A percentile compares a stretch with the other conserved stretches of the same genome.
phyloP scores from a whole-genome alignment of 1,284 basidiomycete species.

The Anthracocystis panici-leucophaei region DNA sequence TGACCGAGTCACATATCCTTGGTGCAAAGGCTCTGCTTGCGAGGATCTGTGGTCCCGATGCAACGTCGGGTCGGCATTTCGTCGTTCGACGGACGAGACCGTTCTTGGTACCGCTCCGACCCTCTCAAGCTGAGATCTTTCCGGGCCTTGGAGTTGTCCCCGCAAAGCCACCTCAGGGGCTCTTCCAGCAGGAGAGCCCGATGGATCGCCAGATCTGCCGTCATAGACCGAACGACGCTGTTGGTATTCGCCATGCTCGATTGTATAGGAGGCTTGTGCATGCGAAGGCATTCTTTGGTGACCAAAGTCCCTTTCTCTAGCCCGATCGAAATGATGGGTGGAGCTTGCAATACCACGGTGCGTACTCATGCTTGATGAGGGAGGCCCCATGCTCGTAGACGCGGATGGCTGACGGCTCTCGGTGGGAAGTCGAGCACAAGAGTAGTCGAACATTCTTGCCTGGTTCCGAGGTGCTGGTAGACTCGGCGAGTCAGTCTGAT shows the following conservation, averaged over 20 bases:
- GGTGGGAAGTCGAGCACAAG: constrained; percentile 11
- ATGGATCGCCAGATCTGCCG: neutral
- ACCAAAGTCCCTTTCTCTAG: neutral
- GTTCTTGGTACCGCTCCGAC: neutral
- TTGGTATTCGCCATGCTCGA: constrained; percentile 1
- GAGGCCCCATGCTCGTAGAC: constrained; percentile 4
- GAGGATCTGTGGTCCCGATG: neutral
- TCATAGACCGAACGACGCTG: neutral
- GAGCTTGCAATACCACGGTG: neutral
- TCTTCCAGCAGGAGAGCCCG: neutral
- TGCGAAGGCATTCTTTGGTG: neutral
- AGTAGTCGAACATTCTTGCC: constrained; percentile 24
- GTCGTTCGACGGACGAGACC: neutral
- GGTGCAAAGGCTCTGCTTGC: neutral
- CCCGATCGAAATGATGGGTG: neutral
- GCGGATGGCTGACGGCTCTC: neutral
- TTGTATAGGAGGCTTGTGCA: neutral
- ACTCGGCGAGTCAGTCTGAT: constrained; percentile 2
- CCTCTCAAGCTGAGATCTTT: neutral
- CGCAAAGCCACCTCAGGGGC: neutral
- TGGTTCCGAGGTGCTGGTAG: neutral
- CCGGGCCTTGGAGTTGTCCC: neutral
- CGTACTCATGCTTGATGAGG: neutral
- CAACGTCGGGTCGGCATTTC: neutral
- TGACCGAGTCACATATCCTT: neutral